phyloP scores from a whole-genome alignment of 2,329 filamentous ascomycete genomes.

The Rhinocladiella mackenziei region DNA sequence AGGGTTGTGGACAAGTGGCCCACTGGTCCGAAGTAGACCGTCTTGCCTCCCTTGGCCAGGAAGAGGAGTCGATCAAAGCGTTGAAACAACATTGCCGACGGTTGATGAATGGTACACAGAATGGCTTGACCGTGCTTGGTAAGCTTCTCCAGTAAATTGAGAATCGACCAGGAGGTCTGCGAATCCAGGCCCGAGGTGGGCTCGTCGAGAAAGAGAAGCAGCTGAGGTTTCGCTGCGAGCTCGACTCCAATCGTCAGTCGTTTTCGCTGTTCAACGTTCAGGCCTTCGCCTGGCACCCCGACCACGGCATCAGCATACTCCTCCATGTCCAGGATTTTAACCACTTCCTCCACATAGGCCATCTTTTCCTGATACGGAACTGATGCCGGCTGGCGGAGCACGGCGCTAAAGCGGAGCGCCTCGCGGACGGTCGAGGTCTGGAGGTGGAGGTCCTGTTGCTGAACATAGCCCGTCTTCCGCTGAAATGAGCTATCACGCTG shows the following conservation, averaged over 20 bases:
- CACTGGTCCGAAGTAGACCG: constrained; percentile 77
- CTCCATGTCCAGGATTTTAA: constrained; percentile 83
- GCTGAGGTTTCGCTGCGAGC: constrained; percentile 63
- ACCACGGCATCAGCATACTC: constrained; percentile 43
- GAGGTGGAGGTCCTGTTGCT: constrained; percentile 87
- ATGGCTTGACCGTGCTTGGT: constrained; percentile 53
- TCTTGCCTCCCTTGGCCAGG: constrained; percentile 68
- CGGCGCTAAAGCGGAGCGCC: too few species aligned
- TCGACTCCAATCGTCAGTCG: constrained; percentile 94
- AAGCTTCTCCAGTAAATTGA: constrained; percentile 59
- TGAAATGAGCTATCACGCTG: constrained; percentile 76
- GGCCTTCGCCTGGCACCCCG: constrained; percentile 69
- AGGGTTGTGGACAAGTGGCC: constrained; percentile 59
- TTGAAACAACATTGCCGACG: constrained; percentile 51
- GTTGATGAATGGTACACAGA: constrained; percentile 56
- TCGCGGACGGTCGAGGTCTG: constrained; percentile 81
- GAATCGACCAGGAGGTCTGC: constrained; percentile 61
- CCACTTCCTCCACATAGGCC: constrained; percentile 83
- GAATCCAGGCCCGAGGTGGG: constrained; percentile 60
- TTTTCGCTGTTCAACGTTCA: constrained; percentile 61
- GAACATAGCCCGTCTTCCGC: constrained; percentile 84
- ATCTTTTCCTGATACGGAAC: constrained; percentile 72
- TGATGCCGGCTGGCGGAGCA: constrained; percentile 75
- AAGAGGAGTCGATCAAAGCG: constrained; percentile 70
- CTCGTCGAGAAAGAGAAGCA: constrained; percentile 70